These are phyloP conservation scores for Casaregolazyma suthepensis DNA, from an alignment of 1,139 yeast species.

Conservation along the genomic window DNA sequence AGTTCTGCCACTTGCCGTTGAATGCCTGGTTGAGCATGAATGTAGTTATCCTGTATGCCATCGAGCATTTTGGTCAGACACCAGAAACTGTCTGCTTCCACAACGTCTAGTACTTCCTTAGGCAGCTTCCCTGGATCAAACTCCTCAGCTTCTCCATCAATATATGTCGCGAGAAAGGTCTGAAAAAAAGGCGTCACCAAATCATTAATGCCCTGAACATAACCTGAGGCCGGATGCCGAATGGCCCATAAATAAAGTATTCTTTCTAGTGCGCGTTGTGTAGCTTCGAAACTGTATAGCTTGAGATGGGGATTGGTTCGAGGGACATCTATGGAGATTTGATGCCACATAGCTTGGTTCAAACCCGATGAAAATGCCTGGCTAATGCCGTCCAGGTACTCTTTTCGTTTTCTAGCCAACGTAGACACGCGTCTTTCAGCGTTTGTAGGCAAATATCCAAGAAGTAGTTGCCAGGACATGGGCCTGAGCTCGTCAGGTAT, in stretches of 20 bases:
- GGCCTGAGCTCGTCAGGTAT: slow-evolving; percentile 80
- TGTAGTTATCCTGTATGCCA: slow-evolving; percentile 92
- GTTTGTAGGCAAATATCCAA: slow-evolving; percentile 89
- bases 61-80: slow-evolving; percentile 84
- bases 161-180: slow-evolving; percentile 69
- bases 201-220: slow-evolving; percentile 98
- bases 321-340: slow-evolving; percentile 90
- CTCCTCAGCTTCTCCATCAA: slow-evolving; percentile 41
- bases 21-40: slow-evolving; percentile 97
- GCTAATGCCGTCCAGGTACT: slow-evolving; percentile 66
- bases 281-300: slow-evolving; percentile 60
- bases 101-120: slow-evolving; percentile 45
- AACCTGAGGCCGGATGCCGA: slow-evolving; percentile 96
- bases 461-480: slow-evolving; percentile 77
- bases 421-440: slow-evolving; percentile 66
- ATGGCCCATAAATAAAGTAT: slow-evolving; percentile 92
- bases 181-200: slow-evolving; percentile 91
- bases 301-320: slow-evolving; percentile 85
- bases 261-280: slow-evolving; percentile 72
- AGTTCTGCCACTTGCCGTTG: slow-evolving; percentile 81
- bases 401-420: slow-evolving; percentile 74
- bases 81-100: slow-evolving; percentile 98
- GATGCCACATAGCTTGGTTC: slow-evolving; percentile 89
- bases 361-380: slow-evolving; percentile 56
- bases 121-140: slow-evolving; percentile 64